Evolutionary conservation across 2,329 filamentous ascomycete genomes (phyloP), one percentile per base, ranked within the genome.

Genomic region (Microdochium trichocladiopsis): DNA sequence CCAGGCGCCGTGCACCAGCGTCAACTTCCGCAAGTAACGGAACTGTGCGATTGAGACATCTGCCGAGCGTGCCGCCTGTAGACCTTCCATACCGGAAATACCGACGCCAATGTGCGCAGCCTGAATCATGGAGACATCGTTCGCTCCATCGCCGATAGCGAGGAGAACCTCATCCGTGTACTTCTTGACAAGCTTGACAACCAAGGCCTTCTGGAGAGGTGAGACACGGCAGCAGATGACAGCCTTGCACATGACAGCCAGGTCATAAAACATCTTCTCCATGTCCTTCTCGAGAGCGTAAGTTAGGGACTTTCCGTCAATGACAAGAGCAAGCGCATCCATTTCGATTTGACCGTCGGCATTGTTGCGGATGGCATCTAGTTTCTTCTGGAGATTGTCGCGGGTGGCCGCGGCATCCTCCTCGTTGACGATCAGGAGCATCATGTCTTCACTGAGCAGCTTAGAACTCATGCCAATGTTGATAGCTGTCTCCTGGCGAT

Each of bases 401-500:
- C 89, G 80, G 3, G 94, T 97, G 4, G 84, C 88, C 33, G 79
- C 76, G 14, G 90, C 79, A 49, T 75, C 80, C 61, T 97, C 92
- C 66, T 99, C 94, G 64, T 99, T 99, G 64, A 99, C 81, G 61
- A 99, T 96, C 51, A 99, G 75, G 11, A 99, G 79, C 64, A 94
- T 96, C 94, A 99, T 99, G 62, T 99, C 95, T 70, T 99, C 94
- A 59, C 91, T 96, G 55, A 99, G 90, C 49, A 99, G 80, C 72
- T 97, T 97, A 73, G 94, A 99, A 68, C 91, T 96, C 94, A 99
- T 99, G 58, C 95, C 94, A 60, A 99, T 99, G 69, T 99, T 99
- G 80, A 99, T 99, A 52, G 94, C 94, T 25, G 94, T 99, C 71
- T 99, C 94, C 71, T 99, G 95, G 62, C 94, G 84, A 75, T 99